phyloP scores from a whole-genome alignment of 768 basidiomycete species.

The Mycena epipterygia region DNA sequence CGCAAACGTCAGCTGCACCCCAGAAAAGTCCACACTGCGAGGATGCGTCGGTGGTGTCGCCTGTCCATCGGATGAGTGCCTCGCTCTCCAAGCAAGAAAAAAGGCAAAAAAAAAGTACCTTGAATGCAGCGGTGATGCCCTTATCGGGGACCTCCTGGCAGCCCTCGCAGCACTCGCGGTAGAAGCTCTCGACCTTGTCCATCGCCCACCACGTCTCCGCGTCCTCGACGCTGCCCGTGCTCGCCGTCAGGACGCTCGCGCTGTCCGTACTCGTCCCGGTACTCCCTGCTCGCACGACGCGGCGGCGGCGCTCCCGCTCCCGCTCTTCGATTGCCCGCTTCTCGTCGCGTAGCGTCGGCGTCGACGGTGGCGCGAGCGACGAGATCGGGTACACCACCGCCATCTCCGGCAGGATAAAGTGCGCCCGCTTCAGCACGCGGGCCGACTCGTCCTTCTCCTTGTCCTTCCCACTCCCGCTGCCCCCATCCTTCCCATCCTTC shows the following conservation, averaged over 20 bases:
- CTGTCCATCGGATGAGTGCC: conserved; percentile 43
- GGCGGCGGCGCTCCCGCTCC: conserved; percentile 75
- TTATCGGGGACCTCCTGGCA: conserved; percentile 80
- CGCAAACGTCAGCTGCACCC: conserved; percentile 78
- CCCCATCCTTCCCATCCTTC: neutral
- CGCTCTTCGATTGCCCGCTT: conserved; percentile 83
- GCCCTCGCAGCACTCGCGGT: conserved; percentile 86
- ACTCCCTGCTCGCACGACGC: conserved; percentile 67
- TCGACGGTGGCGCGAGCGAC: conserved; percentile 85
- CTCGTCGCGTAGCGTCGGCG: conserved; percentile 83
- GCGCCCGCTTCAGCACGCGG: conserved; percentile 85
- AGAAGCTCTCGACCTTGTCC: conserved; percentile 88
- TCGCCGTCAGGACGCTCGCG: conserved; percentile 14
- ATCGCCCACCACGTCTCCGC: conserved; percentile 86
- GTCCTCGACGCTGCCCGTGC: conserved; percentile 39
- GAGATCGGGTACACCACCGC: conserved; percentile 94
- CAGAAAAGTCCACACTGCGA: conserved; percentile 83
- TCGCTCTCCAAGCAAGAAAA: neutral
- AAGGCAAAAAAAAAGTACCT: conserved; percentile 56
- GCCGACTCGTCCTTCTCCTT: conserved; percentile 55
- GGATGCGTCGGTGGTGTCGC: conserved; percentile 69
- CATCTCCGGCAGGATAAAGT: conserved; percentile 91
- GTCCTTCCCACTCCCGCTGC: conserved; percentile 46
- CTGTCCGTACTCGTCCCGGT: neutral
- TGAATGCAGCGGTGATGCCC: conserved; percentile 76